Evolutionary conservation across 805 yeast species (phyloP), one percentile per base, ranked within the genome.

Genomic region (Pichia sporocuriosa): DNA sequence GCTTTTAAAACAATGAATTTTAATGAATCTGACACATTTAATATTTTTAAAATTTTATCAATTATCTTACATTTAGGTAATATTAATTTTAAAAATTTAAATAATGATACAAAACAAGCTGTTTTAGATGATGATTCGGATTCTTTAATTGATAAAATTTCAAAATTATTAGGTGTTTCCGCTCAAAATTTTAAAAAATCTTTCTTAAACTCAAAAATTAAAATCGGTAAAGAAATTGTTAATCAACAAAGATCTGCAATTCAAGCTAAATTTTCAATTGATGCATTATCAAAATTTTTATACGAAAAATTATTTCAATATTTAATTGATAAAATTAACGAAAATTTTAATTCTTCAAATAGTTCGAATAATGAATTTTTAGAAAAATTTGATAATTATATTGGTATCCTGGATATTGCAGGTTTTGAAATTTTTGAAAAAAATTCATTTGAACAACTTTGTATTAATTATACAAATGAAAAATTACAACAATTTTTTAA

Each of bases 181-280:
- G 62, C 68, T 4, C 58, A 62, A 21, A 61, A 69, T 1, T 75
- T 84, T 48, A 70, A 68, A 44, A 77, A 75, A 32, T 69, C 83
- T 0, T 66, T 93, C 10, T 59, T 88, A 26, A 73, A 75, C 29
- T 97, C 97, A 5, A 81, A 77, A 54, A 95, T 89, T 10, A 86
- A 79, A 57, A 96, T 97, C 4, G 98, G 98, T 3, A 73, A 77
- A 50, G 98, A 93, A 58, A 72, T 73, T 62, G 87, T 93, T 29
- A 73, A 78, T 17, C 95, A 87, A 56, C 77, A 89, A 26, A 77
- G 84, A 52, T 80, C 80, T 35, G 80, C 95, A 0, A 60, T 72
- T 0, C 97, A 93, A 57, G 95, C 90, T 1, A 79, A 78, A 48
- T 78, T 77, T 52, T 72, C 93, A 15, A 68, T 90, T 30, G 95